phyloP scores from a whole-genome alignment of 768 basidiomycete genomes.

The Boletellus sp. region DNA sequence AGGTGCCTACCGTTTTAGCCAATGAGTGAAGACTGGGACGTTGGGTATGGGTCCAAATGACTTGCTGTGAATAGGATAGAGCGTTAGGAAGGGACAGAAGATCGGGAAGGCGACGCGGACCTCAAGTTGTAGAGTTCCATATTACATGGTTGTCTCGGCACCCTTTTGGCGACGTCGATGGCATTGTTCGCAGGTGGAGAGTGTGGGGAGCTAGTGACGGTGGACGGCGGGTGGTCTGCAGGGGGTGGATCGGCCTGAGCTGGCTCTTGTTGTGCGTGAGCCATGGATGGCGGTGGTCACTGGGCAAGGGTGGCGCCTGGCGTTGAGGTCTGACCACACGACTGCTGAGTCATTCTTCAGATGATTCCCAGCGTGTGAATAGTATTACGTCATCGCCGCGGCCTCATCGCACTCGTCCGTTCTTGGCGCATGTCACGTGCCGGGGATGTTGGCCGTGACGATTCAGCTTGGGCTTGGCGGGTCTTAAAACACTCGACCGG shows the following conservation, averaged over 20 bases:
- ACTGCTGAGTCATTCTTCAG: too few relatives aligned
- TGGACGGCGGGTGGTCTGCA: neutral
- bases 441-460: slow-evolving; percentile 5
- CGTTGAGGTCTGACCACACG: too few relatives aligned
- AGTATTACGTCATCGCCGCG: too few relatives aligned
- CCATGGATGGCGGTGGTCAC: slow-evolving; percentile 17
- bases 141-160: neutral
- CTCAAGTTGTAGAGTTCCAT: neutral
- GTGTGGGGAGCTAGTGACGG: neutral
- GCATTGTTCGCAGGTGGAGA: neutral
- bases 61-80: slow-evolving; percentile 7
- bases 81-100: neutral
- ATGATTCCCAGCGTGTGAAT: too few relatives aligned
- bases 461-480: neutral
- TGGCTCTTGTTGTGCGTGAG: neutral
- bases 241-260: neutral
- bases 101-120: neutral
- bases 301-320: too few relatives aligned
- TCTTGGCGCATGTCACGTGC: slow-evolving; percentile 21
- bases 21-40: slow-evolving; percentile 20
- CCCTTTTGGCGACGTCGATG: too few relatives aligned
- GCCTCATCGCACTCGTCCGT: too few relatives aligned
- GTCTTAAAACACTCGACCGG: slow-evolving; percentile 3
- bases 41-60: slow-evolving; percentile 25
- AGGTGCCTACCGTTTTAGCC: slow-evolving; percentile 16